Evolutionary conservation across 148 eudicot species (phyloP), one percentile per base, ranked within the genome.

Genomic region (Bassia scoparia): DNA sequence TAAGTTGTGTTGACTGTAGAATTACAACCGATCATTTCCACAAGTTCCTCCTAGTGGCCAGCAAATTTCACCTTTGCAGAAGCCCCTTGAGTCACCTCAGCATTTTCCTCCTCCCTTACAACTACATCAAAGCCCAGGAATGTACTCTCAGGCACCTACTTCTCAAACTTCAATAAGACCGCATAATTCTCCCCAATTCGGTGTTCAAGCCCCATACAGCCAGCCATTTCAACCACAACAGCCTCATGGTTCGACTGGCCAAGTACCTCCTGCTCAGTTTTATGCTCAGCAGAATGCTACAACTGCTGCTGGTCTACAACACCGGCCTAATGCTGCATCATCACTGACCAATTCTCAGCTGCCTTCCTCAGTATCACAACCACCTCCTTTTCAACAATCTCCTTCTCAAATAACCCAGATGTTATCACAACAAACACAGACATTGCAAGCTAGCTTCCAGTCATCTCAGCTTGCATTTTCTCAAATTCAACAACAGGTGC

Each of bases 351-450:
- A 86, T 75, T 86, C 87, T 30, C 90, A 79, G 44, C 82, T 64
- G 71, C 69, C 84, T 71, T 79, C 84, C 68, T 52, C 71, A 53
- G 37, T 76, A 37, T 63, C 74, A 65, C 90, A 84, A 69, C 80
- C 79, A 35, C 53, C 69, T 73, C 78, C 84, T 30, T 71, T 69
- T 44, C 84, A 86, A 48, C 97, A 90, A 58, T 77, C 98, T 77
- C 85, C 97, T 74, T 89, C 98, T 62, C 92, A 86, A 68, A 75
- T 91, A 80, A 93, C 93, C 65, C 96, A 91, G 86, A 88, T 91
- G 97, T 77, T 95, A 76, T 88, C 98, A 17, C 97, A 91, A 69
- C 98, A 91, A 83, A 87, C 85, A n/a, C 97, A 95, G 75, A 77
- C 82, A 72, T 83, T 95, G 41, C 93, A 91, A 82, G 98, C 97